phyloP scores from a whole-genome alignment of 1,139 yeast genomes.

The Suhomyces taliae region DNA sequence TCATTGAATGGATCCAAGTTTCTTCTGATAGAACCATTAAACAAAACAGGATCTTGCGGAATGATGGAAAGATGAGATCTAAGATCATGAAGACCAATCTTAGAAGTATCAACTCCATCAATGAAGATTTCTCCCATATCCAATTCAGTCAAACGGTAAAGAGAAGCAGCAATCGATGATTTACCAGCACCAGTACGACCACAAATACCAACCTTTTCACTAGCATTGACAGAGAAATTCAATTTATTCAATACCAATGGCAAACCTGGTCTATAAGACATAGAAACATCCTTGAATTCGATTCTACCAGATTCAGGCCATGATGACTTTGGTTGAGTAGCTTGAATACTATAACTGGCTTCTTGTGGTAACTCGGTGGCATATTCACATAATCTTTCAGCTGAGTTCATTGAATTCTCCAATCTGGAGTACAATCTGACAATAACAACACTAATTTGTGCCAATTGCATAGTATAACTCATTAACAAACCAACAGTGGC shows the following conservation, averaged over 20 bases:
- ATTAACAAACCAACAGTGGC: slow-evolving; percentile 72
- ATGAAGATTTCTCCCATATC: slow-evolving; percentile 51
- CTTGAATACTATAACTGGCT: slow-evolving; percentile 40
- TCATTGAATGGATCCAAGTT: slow-evolving; percentile 67
- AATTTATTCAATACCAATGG: slow-evolving; percentile 70
- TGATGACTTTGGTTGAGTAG: slow-evolving; percentile 49
- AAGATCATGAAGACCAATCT: slow-evolving; percentile 55
- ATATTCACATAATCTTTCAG: slow-evolving; percentile 72
- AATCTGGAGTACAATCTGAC: slow-evolving; percentile 61
- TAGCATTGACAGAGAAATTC: slow-evolving; percentile 43
- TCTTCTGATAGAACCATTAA: slow-evolving; percentile 62
- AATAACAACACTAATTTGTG: slow-evolving; percentile 46
- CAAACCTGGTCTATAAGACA: slow-evolving; percentile 73
- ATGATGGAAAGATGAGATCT: slow-evolving; percentile 63
- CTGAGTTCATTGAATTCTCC: slow-evolving; percentile 82
- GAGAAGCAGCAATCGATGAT: slow-evolving; percentile 63
- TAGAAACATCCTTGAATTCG: slow-evolving; percentile 53
- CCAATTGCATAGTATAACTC: slow-evolving; percentile 54
- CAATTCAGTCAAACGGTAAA: slow-evolving; percentile 63
- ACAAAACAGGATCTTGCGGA: slow-evolving; percentile 76
- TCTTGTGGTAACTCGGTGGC: slow-evolving; percentile 50
- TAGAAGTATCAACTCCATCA: slow-evolving; percentile 60
- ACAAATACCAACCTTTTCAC: slow-evolving; percentile 70
- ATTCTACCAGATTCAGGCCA: slow-evolving; percentile 54
- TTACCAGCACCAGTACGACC: slow-evolving; percentile 85